Conservation (phyloP, 2,329 filamentous ascomycete species). For the Colletotrichum spaethianum region DNA sequence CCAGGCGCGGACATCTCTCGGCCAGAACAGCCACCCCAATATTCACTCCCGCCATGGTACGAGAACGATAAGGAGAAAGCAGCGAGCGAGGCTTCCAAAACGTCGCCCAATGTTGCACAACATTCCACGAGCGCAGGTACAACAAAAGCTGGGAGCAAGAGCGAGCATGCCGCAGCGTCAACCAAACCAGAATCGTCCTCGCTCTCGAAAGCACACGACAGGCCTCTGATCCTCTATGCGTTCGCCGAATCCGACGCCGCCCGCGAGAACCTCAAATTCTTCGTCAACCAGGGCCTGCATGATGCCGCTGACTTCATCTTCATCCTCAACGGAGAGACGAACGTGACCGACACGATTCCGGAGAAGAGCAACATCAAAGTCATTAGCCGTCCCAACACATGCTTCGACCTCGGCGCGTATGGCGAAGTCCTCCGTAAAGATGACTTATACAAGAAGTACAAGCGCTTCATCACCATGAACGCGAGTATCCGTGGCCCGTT, state of each 20-base stretch:
- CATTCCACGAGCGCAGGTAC: not conserved
- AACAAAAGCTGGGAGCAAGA: not conserved
- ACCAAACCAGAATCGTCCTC: not conserved
- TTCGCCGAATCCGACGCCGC: constrained; percentile 52
- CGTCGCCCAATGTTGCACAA: not conserved
- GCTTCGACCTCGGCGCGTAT: constrained; percentile 54
- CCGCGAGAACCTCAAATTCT: constrained; percentile 53
- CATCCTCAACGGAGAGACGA: constrained; percentile 54
- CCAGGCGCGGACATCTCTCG: constrained; percentile 1
- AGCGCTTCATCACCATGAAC: constrained; percentile 54
- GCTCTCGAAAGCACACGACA: constrained; percentile 18
- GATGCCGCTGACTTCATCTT: constrained; percentile 56
- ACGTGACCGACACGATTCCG: constrained; percentile 47
- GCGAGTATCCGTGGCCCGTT: constrained; percentile 55
- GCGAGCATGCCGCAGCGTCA: not conserved
- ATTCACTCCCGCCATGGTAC: constrained; percentile 25
- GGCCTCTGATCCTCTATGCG: constrained; percentile 52
- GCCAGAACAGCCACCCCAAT: constrained; percentile 6
- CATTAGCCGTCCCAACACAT: constrained; percentile 50
- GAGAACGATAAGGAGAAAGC: constrained; percentile 14
- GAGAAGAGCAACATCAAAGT: constrained; percentile 49
- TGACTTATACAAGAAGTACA: constrained; percentile 52
- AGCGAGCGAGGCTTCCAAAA: not conserved
- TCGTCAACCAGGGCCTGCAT: constrained; percentile 54
- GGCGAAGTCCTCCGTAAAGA: constrained; percentile 52